Base-by-base conservation (phyloP, 2,329 filamentous ascomycete species). In the Cladorrhinum sp. region DNA sequence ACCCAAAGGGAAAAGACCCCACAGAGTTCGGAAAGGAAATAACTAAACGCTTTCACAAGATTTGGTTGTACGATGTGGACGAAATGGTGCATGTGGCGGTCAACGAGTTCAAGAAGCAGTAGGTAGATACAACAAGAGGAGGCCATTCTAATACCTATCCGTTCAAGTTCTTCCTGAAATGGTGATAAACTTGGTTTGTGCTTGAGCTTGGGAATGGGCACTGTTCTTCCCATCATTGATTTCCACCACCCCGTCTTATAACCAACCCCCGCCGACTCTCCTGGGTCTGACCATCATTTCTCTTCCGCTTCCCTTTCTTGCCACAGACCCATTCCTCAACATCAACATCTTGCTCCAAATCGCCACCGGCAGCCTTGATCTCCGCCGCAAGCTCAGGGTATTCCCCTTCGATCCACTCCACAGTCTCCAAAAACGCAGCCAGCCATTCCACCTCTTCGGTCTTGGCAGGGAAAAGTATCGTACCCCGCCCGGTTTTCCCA, bases 11-110 rank as follows among this genome's bases (percentile, higher is more conserved):
- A 0, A 64, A 64, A 8, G 74, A 80, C 55, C 65, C 73, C 10
- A 71, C 69, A 1, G 73, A 72, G 57, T 78, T 75, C 57, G 73
- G 71, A 12, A 61, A 63, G 2, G 76, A 77, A 62, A 75, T 79
- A 30, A 72, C 73, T 10, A 58, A 61, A 28, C 66, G 71, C 26
- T 75, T 74, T 26, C 68, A 73, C 52, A 63, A 65, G 24, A 70
- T 77, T 8, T 79, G 76, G 76, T 59, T 75, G 51, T 74, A 72
- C 64, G 72, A 78, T 62, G 59, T 74, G 0, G 69, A 72, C 0
- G 65, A 30, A 0, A 77, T 78, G 74, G 63, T 73, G 26, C 21
- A 60, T 12, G 62, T 70, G 16, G 68, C 67, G 1, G 10, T 59
- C 18, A 26, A 3, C 5, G 4, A 16, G 52, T 30, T 64, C n/a